These are phyloP conservation scores for Eucalyptus marginata DNA, from an alignment of 345 rosid genomes.

Conservation along the genomic window DNA sequence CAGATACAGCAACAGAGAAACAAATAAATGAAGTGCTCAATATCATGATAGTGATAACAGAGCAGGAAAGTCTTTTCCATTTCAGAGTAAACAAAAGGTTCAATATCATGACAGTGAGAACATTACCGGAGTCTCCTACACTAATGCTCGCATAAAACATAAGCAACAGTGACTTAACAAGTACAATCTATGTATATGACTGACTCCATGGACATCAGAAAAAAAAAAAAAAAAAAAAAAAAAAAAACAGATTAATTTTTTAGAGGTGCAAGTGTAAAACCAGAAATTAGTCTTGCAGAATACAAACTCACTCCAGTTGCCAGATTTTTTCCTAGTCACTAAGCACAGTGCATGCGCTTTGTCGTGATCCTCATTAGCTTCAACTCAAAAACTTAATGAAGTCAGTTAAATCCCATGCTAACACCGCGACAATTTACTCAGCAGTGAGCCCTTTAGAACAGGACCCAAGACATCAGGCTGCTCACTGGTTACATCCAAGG, in stretches of 20 bases:
- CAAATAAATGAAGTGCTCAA: background rate
- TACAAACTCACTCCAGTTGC: background rate
- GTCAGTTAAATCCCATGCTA: background rate
- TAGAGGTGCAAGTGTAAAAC: background rate
- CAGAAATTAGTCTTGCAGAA: background rate
- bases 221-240: background rate
- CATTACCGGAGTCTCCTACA: background rate
- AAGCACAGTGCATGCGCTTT: background rate
- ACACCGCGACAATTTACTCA: background rate
- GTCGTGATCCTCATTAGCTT: background rate
- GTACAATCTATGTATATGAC: background rate
- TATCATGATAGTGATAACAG: background rate
- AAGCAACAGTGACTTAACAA: background rate
- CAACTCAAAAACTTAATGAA: background rate
- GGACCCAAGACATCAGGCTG: background rate
- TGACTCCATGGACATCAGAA: background rate
- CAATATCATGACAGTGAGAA: background rate
- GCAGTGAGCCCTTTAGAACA: background rate
- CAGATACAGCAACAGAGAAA: background rate
- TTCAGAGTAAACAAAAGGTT: background rate
- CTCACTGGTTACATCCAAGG: background rate
- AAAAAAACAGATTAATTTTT: background rate
- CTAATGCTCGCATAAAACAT: background rate
- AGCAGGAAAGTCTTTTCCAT: background rate
- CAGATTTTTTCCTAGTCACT: background rate